A percentile compares a stretch with the other conserved stretches of the same genome.
Conservation (phyloP, 2,329 filamentous ascomycete species). For the Trichophyton schoenleinii region DNA sequence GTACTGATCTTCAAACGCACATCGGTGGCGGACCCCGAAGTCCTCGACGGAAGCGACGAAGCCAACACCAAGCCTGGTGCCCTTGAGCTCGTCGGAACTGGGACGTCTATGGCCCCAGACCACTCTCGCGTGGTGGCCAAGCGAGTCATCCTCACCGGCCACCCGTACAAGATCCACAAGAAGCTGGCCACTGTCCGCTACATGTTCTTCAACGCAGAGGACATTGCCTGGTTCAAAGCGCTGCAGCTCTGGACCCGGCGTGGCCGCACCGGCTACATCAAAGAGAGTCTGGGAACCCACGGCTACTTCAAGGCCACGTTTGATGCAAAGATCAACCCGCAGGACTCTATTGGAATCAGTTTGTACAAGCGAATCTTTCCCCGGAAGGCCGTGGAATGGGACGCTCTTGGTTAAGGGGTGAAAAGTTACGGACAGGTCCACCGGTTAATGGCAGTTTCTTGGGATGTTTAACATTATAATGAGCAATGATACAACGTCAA, state of each 20-base stretch:
- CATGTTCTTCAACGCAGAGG: conserved; percentile 98
- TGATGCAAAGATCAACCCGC: conserved; percentile 87
- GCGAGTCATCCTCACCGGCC: conserved; percentile 82
- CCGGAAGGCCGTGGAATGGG: conserved; percentile 46
- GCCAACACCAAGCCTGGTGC: conserved; percentile 33
- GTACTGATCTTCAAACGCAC: conserved; percentile 68
- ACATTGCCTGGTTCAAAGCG: conserved; percentile 96
- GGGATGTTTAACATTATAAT: not conserved
- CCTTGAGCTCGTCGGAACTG: conserved; percentile 68
- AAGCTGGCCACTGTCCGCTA: conserved; percentile 92
- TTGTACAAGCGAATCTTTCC: conserved; percentile 80
- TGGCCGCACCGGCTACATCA: conserved; percentile 79
- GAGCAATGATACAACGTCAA: not conserved
- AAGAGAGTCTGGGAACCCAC: conserved; percentile 88
- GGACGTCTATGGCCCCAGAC: conserved; percentile 71
- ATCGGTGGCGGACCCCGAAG: conserved; percentile 23
- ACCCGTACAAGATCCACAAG: conserved; percentile 98
- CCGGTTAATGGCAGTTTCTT: not conserved
- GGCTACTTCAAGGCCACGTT: conserved; percentile 99
- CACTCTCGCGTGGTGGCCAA: conserved; percentile 73
- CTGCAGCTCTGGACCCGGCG: conserved; percentile 87
- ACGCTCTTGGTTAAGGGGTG: conserved; percentile 15
- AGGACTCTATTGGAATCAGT: conserved; percentile 86
- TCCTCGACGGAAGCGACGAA: conserved; percentile 33
- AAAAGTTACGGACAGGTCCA: not conserved